phyloP scores from a whole-genome alignment of 1,284 basidiomycete genomes.

The Uromyces viciae-fabae region DNA sequence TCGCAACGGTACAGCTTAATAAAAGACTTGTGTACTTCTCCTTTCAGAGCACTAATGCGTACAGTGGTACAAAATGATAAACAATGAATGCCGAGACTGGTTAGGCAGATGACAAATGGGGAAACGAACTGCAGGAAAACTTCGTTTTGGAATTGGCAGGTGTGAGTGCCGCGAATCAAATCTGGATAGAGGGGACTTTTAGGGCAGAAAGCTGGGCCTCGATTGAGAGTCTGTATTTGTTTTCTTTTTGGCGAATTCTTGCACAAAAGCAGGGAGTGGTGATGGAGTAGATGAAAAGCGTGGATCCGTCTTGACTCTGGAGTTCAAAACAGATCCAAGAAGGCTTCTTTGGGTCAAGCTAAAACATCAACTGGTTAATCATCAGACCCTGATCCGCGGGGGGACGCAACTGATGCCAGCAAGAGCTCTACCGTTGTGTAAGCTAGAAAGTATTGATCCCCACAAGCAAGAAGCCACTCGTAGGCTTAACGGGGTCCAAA shows the following conservation, averaged over 20 bases:
- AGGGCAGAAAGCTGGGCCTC: slow-evolving; percentile 2
- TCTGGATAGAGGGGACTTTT: slow-evolving; percentile 9
- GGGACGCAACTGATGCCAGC: slow-evolving; percentile 15
- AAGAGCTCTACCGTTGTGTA: background rate
- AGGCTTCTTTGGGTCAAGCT: slow-evolving; percentile 3
- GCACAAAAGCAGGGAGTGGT: slow-evolving; percentile 4
- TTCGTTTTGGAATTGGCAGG: background rate
- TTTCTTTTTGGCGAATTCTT: background rate
- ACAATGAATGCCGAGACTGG: slow-evolving; percentile 20
- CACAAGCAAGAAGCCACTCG: slow-evolving; percentile 16
- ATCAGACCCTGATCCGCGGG: slow-evolving; percentile 33
- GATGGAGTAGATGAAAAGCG: background rate
- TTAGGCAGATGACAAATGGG: background rate
- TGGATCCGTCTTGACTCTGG: background rate
- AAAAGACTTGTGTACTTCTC: slow-evolving; percentile 8
- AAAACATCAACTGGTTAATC: background rate
- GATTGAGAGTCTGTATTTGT: slow-evolving; percentile 14
- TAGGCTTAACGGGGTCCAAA: slow-evolving; percentile 11
- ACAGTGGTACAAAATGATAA: slow-evolving; percentile 14
- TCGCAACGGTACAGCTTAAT: background rate
- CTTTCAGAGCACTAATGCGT: slow-evolving; percentile 25
- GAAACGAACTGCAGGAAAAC: background rate
- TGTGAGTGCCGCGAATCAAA: background rate
- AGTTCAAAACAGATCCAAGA: background rate
- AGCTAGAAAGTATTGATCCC: background rate